A percentile compares a stretch with the other conserved stretches of the same genome.
Conservation (phyloP, 257 asterid species). For the Verbascum thapsus region DNA sequence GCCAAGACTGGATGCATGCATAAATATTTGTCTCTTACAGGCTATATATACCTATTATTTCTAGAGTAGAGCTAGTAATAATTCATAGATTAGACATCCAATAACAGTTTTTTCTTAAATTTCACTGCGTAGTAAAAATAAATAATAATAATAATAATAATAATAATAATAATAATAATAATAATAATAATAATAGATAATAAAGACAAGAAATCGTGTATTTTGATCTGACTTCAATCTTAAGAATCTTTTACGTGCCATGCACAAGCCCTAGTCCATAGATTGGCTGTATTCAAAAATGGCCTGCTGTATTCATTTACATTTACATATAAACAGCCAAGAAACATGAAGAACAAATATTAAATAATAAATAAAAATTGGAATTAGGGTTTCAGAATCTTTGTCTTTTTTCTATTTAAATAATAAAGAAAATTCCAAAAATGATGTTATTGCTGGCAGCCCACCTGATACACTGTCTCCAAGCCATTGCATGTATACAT, state of each 20-base stretch:
- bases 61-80: no score
- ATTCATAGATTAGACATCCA: no score
- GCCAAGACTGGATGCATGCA: no score
- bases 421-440: background rate
- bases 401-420: background rate
- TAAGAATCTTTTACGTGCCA: slow-evolving; percentile 25
- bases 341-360: background rate
- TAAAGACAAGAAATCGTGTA: background rate
- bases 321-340: background rate
- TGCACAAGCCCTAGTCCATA: no score
- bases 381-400: slow-evolving; percentile 30
- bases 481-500: background rate
- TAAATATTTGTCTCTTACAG: no score
- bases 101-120: background rate
- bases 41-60: no score
- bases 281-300: background rate
- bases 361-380: no score
- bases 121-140: slow-evolving; percentile 10
- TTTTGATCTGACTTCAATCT: background rate
- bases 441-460: background rate
- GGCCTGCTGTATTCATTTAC: background rate
- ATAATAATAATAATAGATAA: no score
- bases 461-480: background rate
- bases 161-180: background rate
- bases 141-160: no score